These are phyloP conservation scores for Aspergillus aculeatus DNA, from an alignment of 2,329 filamentous ascomycete species.

Conservation along the genomic window DNA sequence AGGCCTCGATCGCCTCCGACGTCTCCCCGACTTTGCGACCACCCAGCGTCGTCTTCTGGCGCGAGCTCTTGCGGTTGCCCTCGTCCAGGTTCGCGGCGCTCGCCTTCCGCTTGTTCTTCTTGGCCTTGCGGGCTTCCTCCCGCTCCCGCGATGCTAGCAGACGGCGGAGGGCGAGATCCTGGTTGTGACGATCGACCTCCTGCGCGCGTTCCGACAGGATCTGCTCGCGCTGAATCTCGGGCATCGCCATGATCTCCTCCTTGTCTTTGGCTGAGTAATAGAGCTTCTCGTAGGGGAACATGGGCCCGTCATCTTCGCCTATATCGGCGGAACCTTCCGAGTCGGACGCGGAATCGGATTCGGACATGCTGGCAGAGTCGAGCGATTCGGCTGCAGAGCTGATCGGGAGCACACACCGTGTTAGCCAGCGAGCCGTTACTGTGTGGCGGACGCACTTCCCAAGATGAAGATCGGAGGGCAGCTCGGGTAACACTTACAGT, in stretches of 20 bases:
- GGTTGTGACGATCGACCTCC: conserved; percentile 76
- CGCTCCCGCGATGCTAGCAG: conserved; percentile 68
- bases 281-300: conserved; percentile 81
- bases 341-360: conserved; percentile 80
- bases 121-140: conserved; percentile 54
- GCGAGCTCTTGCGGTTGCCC: conserved; percentile 68
- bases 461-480: neutral
- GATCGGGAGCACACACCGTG: conserved; percentile 2
- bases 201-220: conserved; percentile 84
- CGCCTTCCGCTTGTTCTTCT: conserved; percentile 70
- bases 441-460: neutral
- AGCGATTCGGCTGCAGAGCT: conserved; percentile 72
- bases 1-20: conserved; percentile 70
- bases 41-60: conserved; percentile 66
- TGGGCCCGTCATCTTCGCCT: conserved; percentile 52
- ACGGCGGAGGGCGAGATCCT: conserved; percentile 77
- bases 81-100: conserved; percentile 77
- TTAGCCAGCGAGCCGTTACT: conserved; percentile 12
- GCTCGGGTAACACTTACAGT: conserved; percentile 61
- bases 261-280: conserved; percentile 74
- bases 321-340: conserved; percentile 56
- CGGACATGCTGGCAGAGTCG: conserved; percentile 84
- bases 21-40: conserved; percentile 67
- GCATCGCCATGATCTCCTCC: conserved; percentile 75
- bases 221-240: conserved; percentile 87